Evolutionary conservation across 169 alveolate species (phyloP).

Genomic region (Plasmodium relictum): DNA sequence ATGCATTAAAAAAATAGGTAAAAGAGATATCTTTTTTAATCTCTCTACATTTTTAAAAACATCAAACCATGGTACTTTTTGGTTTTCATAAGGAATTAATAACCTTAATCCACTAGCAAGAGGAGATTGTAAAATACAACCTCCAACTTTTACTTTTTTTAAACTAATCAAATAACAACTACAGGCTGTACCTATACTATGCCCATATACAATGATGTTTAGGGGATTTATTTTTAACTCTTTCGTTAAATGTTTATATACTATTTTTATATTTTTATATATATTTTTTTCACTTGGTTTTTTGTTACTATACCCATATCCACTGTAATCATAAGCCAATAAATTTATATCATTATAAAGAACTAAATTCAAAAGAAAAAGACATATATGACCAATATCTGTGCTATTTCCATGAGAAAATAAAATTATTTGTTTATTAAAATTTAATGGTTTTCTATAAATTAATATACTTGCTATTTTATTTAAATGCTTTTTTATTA

Average conservation of each 20-base stretch:
- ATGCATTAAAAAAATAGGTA: constrained; percentile 81
- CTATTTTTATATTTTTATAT: constrained; percentile 84
- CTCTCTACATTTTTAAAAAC: constrained; percentile 84
- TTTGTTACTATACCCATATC: constrained; percentile 92
- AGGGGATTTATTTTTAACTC: constrained; percentile 80
- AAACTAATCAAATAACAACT: constrained; percentile 83
- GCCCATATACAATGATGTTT: constrained; percentile 89
- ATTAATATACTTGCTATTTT: constrained; percentile 6
- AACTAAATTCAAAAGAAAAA: constrained; percentile 78
- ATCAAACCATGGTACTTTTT: constrained; percentile 85
- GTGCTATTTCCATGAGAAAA: constrained; percentile 94
- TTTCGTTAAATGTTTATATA: constrained; percentile 81
- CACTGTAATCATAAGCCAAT: constrained; percentile 93
- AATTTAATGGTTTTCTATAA: constrained; percentile 32
- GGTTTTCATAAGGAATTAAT: constrained; percentile 77
- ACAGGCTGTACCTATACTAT: constrained; percentile 93
- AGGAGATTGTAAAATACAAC: constrained; percentile 92
- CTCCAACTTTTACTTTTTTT: constrained; percentile 85
- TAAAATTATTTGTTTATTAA: constrained; percentile 80
- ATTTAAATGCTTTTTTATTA: constrained; percentile 19
- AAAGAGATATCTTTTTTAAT: constrained; percentile 60
- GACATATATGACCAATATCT: constrained; percentile 90
- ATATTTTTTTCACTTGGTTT: constrained; percentile 83
- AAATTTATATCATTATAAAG: constrained; percentile 81
- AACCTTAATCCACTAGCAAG: constrained; percentile 89